Base-by-base conservation (phyloP, 352 stramenopile species). In the Globisporangium solare region DNA sequence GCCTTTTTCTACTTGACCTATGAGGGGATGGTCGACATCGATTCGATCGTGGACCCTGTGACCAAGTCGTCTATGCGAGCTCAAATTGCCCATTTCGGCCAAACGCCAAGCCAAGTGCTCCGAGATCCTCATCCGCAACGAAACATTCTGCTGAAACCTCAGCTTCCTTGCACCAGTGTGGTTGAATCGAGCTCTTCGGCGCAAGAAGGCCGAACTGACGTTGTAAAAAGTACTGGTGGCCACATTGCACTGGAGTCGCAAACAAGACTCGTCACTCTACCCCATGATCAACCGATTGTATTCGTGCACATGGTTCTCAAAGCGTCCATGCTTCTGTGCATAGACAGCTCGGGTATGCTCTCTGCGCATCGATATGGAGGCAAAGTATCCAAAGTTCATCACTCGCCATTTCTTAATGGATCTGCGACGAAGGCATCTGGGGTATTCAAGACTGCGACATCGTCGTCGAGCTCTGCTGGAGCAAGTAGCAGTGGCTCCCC, bases 1-100 rank as follows among this genome's bases (percentile, higher is more conserved):
- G 71, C 99, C 11, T 99, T 99, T 68, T 98, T 99, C 68, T 98
- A 99, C 63, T 77, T 99, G 37, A 99, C 93, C 1, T 99, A 99
- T 63, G 96, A 99, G 77, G 97, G 97, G 43, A 95, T 96, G 69
- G 95, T 99, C 43, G 95, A 99, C 66, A 83, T 99, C 37, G 91
- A 99, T 63, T 96, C 95, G 7, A 95, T 97, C 66, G 71, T 95
- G 22, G 92, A 98, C 41, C 71, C 97, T 8, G 78, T 98, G 27
- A 74, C 94, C 27, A 92, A 95, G 63, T 95, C 94, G 41, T 98
- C 95, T 17, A 94, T 95, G 71, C 94, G 98, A 60, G 90, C 92
- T 61, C 96, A 99, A 66, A 99, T 99, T 35, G 88, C 98, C 47
- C 97, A 99, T 73, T 99, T 99, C 74, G 96, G 96, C 1, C 96